phyloP scores from a whole-genome alignment of 1,284 basidiomycete species.

The Malassezia caprae region DNA sequence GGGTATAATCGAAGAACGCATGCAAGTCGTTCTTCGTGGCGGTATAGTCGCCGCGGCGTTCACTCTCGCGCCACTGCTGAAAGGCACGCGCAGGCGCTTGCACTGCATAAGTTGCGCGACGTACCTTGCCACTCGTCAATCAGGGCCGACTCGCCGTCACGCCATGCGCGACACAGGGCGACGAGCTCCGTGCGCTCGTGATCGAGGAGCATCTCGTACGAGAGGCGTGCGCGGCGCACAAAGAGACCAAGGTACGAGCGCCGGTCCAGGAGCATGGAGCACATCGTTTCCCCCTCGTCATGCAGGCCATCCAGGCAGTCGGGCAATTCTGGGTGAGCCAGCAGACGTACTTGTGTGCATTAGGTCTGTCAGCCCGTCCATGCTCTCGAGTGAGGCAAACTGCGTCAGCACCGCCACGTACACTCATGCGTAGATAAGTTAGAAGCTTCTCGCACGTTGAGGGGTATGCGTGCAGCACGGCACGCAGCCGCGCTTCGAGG shows the following conservation, averaged over 20 bases:
- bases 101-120: background rate
- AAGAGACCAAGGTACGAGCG: conserved; percentile 15
- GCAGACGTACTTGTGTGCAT: conserved; percentile 2
- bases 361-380: conserved; percentile 9
- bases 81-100: conserved; percentile 5
- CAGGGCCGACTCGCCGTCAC: background rate
- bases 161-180: conserved; percentile 4
- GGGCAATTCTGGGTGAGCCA: conserved; percentile 1
- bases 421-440: background rate
- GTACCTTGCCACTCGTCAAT: conserved; percentile 11
- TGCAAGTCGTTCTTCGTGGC: conserved; percentile 6
- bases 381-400: conserved; percentile 2
- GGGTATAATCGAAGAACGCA: conserved; percentile 16
- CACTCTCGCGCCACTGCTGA: conserved; percentile 6
- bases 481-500: background rate
- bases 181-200: conserved; percentile 9
- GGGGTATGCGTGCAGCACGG: background rate
- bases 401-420: background rate
- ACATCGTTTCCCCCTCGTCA: background rate
- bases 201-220: conserved; percentile 16
- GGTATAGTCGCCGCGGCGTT: conserved; percentile 11
- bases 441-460: background rate
- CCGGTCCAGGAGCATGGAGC: conserved; percentile 2
- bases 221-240: conserved; percentile 13
- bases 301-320: conserved; percentile 5